Conservation (phyloP, 1,139 yeast species). For the Protomyces gravidus region DNA sequence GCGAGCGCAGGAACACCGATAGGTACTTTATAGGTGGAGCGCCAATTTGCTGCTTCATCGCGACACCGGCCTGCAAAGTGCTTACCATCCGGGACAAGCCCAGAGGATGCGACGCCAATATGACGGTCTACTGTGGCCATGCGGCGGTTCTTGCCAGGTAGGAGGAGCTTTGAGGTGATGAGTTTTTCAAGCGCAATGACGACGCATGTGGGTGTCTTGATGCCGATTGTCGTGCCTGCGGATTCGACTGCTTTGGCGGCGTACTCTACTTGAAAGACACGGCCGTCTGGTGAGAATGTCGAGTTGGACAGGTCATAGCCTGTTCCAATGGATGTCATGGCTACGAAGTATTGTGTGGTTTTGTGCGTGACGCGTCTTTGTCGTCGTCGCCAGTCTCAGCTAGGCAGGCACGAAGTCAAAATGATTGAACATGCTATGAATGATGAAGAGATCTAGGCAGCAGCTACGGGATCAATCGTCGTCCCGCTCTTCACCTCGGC, state of each 20-base stretch:
- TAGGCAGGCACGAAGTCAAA: background rate
- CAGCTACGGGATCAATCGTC: constrained; percentile 9
- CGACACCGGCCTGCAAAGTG: constrained; percentile 88
- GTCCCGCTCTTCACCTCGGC: constrained; percentile 60
- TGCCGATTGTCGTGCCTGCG: constrained; percentile 82
- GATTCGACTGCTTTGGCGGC: constrained; percentile 97
- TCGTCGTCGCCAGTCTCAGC: background rate
- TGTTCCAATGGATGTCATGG: constrained; percentile 84
- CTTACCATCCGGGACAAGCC: constrained; percentile 93
- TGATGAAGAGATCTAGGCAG: background rate
- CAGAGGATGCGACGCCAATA: constrained; percentile 89
- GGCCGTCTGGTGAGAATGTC: constrained; percentile 82
- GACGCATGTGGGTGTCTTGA: constrained; percentile 85
- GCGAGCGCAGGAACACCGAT: constrained; percentile 78
- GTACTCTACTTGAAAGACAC: constrained; percentile 97
- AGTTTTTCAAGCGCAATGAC: constrained; percentile 96
- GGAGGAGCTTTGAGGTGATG: constrained; percentile 77
- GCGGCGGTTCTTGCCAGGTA: constrained; percentile 81
- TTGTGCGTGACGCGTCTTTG: constrained; percentile 1
- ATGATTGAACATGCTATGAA: background rate
- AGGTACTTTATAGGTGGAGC: constrained; percentile 68
- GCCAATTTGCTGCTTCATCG: constrained; percentile 81
- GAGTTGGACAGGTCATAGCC: constrained; percentile 95
- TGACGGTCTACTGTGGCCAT: constrained; percentile 92
- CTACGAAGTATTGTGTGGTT: background rate